phyloP scores from a whole-genome alignment of 805 yeast species.

The Nakazawaea siamensis region DNA sequence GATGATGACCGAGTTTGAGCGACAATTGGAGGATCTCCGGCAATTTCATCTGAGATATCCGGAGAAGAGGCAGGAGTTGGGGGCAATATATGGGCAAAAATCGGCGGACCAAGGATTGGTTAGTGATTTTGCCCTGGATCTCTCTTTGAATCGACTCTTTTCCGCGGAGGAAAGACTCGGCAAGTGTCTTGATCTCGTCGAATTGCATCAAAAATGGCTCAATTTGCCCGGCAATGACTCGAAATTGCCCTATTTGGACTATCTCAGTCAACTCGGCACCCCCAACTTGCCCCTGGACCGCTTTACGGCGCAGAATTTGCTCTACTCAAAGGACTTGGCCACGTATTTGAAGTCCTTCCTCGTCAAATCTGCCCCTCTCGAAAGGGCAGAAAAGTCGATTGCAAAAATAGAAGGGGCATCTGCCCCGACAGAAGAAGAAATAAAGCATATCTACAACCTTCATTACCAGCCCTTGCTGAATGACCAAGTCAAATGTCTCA shows the following conservation, averaged over 20 bases:
- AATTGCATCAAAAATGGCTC: constrained; percentile 45
- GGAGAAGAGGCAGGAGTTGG: no score
- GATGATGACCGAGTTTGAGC: constrained; percentile 36
- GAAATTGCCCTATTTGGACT: constrained; percentile 37
- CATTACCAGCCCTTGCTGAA: constrained; percentile 9
- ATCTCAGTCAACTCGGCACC: no score
- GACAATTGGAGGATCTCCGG: no score
- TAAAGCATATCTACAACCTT: constrained; percentile 1
- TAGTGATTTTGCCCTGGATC: constrained; percentile 35
- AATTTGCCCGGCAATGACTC: constrained; percentile 30
- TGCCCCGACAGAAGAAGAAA: constrained; percentile 3
- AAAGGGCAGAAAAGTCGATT: constrained; percentile 26
- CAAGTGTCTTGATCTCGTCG: constrained; percentile 47
- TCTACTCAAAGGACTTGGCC: no score
- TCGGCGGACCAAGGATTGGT: no score
- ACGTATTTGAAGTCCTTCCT: constrained; percentile 44
- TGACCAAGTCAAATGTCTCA: constrained; percentile 39
- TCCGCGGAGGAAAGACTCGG: constrained; percentile 60
- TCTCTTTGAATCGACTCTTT: constrained; percentile 44
- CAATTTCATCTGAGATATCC: no score
- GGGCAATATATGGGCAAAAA: no score
- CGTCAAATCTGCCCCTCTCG: constrained; percentile 39
- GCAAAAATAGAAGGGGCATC: no score
- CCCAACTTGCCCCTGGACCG: no score
- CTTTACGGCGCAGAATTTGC: no score